These are phyloP conservation scores for Penicillium longicatenatum DNA, from an alignment of 495 filamentous ascomycete genomes.

Conservation along the genomic window DNA sequence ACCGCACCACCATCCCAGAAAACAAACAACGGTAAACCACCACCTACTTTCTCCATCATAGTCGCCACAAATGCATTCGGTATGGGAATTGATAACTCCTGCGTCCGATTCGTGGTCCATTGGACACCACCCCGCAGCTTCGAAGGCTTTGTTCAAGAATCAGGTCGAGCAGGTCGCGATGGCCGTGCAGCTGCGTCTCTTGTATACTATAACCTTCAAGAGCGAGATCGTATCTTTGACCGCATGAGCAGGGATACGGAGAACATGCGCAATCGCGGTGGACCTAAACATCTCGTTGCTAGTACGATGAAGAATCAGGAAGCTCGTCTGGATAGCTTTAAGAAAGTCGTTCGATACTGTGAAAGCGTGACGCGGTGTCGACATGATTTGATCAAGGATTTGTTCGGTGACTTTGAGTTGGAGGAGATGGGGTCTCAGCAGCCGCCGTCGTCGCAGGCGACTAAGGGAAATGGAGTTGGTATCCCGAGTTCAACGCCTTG, in stretches of 20 bases:
- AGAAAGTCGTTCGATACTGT: conserved; percentile 74
- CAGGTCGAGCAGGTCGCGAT: conserved; percentile 86
- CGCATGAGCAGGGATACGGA: conserved; percentile 42
- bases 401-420: conserved; percentile 71
- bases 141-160: conserved; percentile 95
- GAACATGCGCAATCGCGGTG: conserved; percentile 38
- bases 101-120: conserved; percentile 91
- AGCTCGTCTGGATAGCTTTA: conserved; percentile 47
- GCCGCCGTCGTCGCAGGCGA: conserved; percentile 21
- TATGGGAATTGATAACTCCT: conserved; percentile 96
- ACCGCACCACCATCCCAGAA: conserved; percentile 55
- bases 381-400: conserved; percentile 73
- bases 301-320: conserved; percentile 36
- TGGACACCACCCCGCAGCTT: conserved; percentile 92
- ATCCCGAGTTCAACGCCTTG: conserved; percentile 50
- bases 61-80: conserved; percentile 95
- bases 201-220: conserved; percentile 84
- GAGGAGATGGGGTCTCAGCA: conserved; percentile 44
- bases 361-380: conserved; percentile 73
- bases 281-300: conserved; percentile 15
- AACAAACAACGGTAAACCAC: conserved; percentile 8
- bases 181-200: conserved; percentile 84
- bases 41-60: conserved; percentile 76
- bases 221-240: conserved; percentile 72
- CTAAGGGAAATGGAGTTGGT: not conserved